Percentiles rank a stretch among this genome's conserved stretches.
phyloP scores from a whole-genome alignment of 1,284 basidiomycete genomes.

The Agroathelia rolfsii region DNA sequence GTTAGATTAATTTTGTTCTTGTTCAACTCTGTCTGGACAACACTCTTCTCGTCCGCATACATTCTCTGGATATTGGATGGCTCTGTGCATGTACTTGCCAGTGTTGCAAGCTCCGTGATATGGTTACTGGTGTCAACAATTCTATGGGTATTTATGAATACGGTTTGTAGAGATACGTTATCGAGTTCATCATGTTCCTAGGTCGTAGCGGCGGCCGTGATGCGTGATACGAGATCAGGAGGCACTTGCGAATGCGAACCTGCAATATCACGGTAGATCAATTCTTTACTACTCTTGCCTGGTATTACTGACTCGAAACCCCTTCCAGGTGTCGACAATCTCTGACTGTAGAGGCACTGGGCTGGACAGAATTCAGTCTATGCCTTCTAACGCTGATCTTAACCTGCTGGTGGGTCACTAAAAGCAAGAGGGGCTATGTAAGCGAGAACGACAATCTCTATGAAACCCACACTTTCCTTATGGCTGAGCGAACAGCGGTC shows the following conservation, averaged over 20 bases:
- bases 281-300: slow-evolving; percentile 13
- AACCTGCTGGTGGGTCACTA: slow-evolving; percentile 53
- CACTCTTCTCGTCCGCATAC: slow-evolving; percentile 56
- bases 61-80: slow-evolving; percentile 61
- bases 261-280: slow-evolving; percentile 39
- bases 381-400: slow-evolving; percentile 45
- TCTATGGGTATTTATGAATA: slow-evolving; percentile 42
- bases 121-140: slow-evolving; percentile 57
- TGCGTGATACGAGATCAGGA: slow-evolving; percentile 50
- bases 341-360: slow-evolving; percentile 60
- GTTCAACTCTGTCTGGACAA: slow-evolving; percentile 66
- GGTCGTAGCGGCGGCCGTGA: slow-evolving; percentile 56
- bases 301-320: slow-evolving; percentile 15
- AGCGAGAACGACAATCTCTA: slow-evolving; percentile 33
- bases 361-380: slow-evolving; percentile 68
- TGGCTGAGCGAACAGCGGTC: slow-evolving; percentile 19
- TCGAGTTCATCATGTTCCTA: slow-evolving; percentile 17
- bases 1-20: slow-evolving; percentile 48
- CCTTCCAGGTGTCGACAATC: slow-evolving; percentile 52
- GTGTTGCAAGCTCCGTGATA: slow-evolving; percentile 63
- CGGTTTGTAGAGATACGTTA: slow-evolving; percentile 3
- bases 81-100: slow-evolving; percentile 54
- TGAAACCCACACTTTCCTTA: slow-evolving; percentile 4
- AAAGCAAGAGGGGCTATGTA: slow-evolving; percentile 32
- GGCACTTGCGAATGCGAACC: slow-evolving; percentile 45